Base-by-base conservation (phyloP, 2,329 filamentous ascomycete genomes). In the Chalaropsis thielavioides region DNA sequence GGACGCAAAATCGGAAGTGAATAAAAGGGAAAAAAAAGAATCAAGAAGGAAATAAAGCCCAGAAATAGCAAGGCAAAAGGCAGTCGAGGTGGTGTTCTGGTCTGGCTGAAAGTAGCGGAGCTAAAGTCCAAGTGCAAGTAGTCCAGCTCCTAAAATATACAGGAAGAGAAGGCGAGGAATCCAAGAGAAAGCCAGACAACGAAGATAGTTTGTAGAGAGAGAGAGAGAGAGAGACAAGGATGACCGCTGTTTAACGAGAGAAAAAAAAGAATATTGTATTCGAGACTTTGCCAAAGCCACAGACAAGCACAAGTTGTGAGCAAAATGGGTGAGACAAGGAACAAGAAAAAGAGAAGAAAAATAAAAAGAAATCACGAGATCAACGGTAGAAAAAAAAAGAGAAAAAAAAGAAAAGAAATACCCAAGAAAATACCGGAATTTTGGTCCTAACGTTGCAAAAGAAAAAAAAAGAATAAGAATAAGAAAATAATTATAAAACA, bases 11-110 rank as follows among this genome's bases (percentile, higher is more conserved):
- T n/a, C n/a, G n/a, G n/a, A n/a, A n/a, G n/a, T n/a, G n/a, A n/a
- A n/a, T n/a, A 24, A 2, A 15, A 51, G 15, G 27, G 13, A 51
- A 51, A 51, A 5, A 24, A 51, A 24, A 51, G 10, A 38, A 59
- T 43, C n/a, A 59, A 60, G 19, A 56, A 41, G 35, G n/a, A 64
- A 31, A 64, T 44, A n/a, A 65, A 62, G 56, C 35, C 38, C 43
- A 31, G 51, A 63, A 63, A 63, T 43, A 43, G 22, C 35, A 4
- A 38, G 35, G 35, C 7, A 4, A 8, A 4, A 46, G 43, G 15
- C 43, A 3, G 19, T 46, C 43, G 19, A 19, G 8, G 43, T 31
- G 31, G 31, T 46, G n/a, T n/a, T n/a, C n/a, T 8, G 43, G 2
- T 17, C 15, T 46, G 43, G 43, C 43, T 46, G 3, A 46, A 46